Evolutionary conservation across 192 early-diverging fungal genomes (phyloP).

Genomic region (Haplosporangium gracile): DNA sequence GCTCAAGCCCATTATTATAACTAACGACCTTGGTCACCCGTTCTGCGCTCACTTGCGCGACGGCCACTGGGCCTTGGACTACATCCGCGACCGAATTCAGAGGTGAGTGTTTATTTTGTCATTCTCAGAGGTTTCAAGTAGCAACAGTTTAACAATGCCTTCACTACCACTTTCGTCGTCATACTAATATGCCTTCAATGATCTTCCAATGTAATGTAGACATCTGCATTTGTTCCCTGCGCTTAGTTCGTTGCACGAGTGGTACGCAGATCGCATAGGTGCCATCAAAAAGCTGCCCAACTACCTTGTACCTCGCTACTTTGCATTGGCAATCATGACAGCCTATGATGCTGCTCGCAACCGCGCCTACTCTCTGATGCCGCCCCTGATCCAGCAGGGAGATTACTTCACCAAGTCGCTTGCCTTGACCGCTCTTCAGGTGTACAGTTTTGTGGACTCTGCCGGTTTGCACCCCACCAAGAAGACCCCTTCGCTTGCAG

Average conservation of each 20-base stretch:
- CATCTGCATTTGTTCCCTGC: conserved; percentile 44
- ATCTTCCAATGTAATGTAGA: conserved; percentile 18
- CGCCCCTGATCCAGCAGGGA: conserved; percentile 65
- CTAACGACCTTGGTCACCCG: conserved; percentile 94
- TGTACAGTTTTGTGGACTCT: conserved; percentile 86
- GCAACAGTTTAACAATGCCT: background rate
- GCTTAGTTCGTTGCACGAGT: conserved; percentile 67
- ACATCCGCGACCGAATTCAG: conserved; percentile 79
- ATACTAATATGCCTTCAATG: background rate
- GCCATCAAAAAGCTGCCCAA: conserved; percentile 82
- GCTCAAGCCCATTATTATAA: conserved; percentile 80
- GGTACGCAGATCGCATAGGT: conserved; percentile 81
- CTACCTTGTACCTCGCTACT: conserved; percentile 94
- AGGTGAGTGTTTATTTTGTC: conserved; percentile 29
- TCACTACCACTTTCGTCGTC: background rate
- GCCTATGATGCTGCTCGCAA: conserved; percentile 80
- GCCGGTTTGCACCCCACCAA: conserved; percentile 82
- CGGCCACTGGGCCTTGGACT: conserved; percentile 95
- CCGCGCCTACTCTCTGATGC: conserved; percentile 74
- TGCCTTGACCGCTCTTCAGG: conserved; percentile 86
- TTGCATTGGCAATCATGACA: conserved; percentile 83
- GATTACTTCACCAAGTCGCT: conserved; percentile 79
- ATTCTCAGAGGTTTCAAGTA: background rate
- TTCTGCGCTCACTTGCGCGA: conserved; percentile 90
- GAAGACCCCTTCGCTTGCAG: conserved; percentile 79